These are phyloP conservation scores for Harringtonia lauricola DNA, from an alignment of 2,329 filamentous ascomycete genomes.

Conservation along the genomic window DNA sequence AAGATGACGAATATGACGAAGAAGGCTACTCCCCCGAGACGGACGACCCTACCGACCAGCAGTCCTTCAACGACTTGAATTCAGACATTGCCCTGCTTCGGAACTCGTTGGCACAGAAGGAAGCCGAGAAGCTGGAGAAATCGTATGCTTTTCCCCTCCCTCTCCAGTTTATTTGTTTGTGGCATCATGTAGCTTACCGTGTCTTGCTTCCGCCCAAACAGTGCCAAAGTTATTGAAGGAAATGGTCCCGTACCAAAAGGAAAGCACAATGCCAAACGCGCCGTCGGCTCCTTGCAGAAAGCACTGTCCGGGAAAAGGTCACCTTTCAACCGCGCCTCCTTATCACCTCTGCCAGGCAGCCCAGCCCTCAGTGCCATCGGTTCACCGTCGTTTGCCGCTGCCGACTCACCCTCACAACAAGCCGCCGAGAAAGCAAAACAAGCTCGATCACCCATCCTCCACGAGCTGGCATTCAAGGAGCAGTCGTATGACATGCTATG, in stretches of 20 bases:
- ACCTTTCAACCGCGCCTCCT: slow-evolving; percentile 9
- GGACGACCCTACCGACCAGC: slow-evolving; percentile 13
- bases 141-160: slow-evolving; percentile 22
- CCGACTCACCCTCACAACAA: slow-evolving; percentile 38
- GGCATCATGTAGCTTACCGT: slow-evolving; percentile 9
- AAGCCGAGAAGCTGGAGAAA: slow-evolving; percentile 33
- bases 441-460: slow-evolving; percentile 38
- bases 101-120: slow-evolving; percentile 29
- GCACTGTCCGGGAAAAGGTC: slow-evolving; percentile 10
- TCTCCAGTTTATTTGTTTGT: background rate
- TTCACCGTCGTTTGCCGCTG: slow-evolving; percentile 41
- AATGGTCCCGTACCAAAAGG: slow-evolving; percentile 12
- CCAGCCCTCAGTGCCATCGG: slow-evolving; percentile 42
- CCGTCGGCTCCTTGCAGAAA: slow-evolving; percentile 10
- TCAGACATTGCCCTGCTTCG: slow-evolving; percentile 40
- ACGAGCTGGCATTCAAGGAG: slow-evolving; percentile 47
- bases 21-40: slow-evolving; percentile 9
- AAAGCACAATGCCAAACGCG: slow-evolving; percentile 13
- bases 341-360: slow-evolving; percentile 35
- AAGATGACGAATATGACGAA: slow-evolving; percentile 12
- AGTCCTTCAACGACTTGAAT: slow-evolving; percentile 26
- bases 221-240: slow-evolving; percentile 25
- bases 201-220: slow-evolving; percentile 13
- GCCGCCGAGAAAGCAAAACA: slow-evolving; percentile 37
- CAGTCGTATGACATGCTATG: slow-evolving; percentile 37